Base-by-base conservation (phyloP, 768 basidiomycete species). In the Lentinula raphanica region DNA sequence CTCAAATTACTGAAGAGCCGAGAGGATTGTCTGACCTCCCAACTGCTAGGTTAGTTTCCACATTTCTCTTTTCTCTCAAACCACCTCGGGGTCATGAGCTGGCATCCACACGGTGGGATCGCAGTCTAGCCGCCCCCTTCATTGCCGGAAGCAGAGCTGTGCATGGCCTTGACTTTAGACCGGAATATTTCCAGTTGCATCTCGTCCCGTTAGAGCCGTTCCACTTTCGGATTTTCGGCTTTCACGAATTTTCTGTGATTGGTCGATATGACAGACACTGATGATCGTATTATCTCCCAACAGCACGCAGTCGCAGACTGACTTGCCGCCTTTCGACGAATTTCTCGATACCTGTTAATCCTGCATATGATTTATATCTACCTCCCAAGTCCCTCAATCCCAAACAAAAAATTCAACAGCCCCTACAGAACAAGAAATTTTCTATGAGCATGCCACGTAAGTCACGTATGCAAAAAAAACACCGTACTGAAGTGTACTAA, bases 301-400 rank as follows among this genome's bases (percentile, higher is more conserved):
- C 27, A 56, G 54, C 39, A 38, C 54, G 54, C 7, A 29, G 54
- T 21, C 44, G 40, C 11, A 56, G 31, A 21, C 25, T 56, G 17
- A 56, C 54, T 35, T 44, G 54, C 25, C 54, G 54, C 15, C 54
- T 56, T 25, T 56, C 54, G 7, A 56, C 39, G 28, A 56, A 56
- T 46, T 56, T 56, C 28, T 42, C 39, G n/a, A 56, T 56, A n/a
- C 54, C 15, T 8, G 38, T 45, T 19, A 35, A 44, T 31, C 39
- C 40, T 19, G 54, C 25, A 8, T 56, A 44, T 32, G 54, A 56
- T 56, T 36, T 56, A 19, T 56, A 56, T 23, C n/a, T 56, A 5
- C 9, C 39, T 31, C 39, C 40, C 5, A 42, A n/a, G 17, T 42
- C 54, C 19, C 25, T 27, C 13, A 29, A 45, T 28, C 8, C 42